Conservation (phyloP, 2,329 filamentous ascomycete species). For the Fusarium acutatum region DNA sequence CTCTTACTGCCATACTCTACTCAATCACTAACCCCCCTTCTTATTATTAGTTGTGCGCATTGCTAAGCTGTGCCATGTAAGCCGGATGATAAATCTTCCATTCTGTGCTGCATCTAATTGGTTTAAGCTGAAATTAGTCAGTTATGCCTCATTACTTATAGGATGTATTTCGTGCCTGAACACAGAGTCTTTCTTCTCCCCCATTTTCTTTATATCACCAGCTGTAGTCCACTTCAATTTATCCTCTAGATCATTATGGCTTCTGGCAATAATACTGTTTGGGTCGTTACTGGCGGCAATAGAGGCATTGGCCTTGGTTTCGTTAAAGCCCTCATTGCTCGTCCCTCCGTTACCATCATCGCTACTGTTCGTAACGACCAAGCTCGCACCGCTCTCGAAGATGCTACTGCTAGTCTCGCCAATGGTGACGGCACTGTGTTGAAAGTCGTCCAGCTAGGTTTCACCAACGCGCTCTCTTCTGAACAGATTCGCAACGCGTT, state of each 20-base stretch:
- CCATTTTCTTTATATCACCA: accelerated
- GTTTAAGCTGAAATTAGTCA: background rate
- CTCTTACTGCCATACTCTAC: accelerated
- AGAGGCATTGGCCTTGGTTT: constrained; percentile 53
- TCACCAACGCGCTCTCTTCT: constrained; percentile 39
- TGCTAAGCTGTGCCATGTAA: background rate
- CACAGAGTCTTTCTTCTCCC: background rate
- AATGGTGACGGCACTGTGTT: constrained; percentile 40
- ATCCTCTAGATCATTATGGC: background rate
- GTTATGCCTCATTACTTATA: background rate
- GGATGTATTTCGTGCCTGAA: background rate
- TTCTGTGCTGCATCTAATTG: accelerated
- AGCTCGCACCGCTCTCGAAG: constrained; percentile 20
- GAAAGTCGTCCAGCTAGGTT: constrained; percentile 49
- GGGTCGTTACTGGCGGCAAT: constrained; percentile 53
- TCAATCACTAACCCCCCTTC: accelerated
- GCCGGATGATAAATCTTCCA: background rate
- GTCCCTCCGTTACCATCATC: constrained; percentile 61
- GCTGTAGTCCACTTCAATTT: accelerated
- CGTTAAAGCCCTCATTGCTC: constrained; percentile 50
- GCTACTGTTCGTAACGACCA: constrained; percentile 47
- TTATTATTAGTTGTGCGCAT: too few relatives aligned
- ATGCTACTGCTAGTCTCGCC: constrained; percentile 28
- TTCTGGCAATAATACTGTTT: constrained; percentile 39
- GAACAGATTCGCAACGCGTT: constrained; percentile 33